Base-by-base conservation (phyloP, 352 stramenopile species). In the Phytophthora niederhauseri region DNA sequence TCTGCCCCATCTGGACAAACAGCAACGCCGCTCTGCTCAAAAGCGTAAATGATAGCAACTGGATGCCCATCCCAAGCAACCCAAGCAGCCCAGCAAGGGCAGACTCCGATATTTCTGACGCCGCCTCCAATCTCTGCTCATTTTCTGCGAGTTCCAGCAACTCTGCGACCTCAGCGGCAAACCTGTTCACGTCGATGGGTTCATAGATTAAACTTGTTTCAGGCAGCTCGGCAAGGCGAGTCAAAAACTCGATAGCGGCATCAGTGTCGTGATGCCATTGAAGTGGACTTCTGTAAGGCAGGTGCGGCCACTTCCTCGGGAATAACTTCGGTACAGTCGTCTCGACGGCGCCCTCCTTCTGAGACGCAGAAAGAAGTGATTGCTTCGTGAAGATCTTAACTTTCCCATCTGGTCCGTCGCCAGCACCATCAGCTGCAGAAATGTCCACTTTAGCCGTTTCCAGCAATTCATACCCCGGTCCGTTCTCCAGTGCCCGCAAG, bases 171-270 rank as follows among this genome's bases (percentile, higher is more conserved):
- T 58, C 88, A 30, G 28, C 75, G 70, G 68, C 50, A 72, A 94
- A 92, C 26, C 38, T 60, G 15, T 75, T 66, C 0, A 81, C 31
- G 55, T 91, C 70, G 30, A 94, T 75, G 0, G 84, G 81, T 36
- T 94, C 86, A 53, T 94, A 94, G 5, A 88, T 68, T 9, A 94
- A 58, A 59, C 80, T 91, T 20, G 69, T 67, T 17, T 85, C 80
- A 1, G 83, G 78, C 4, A 94, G 60, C 49, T 87, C 71, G 4
- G 57, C 65, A n/a, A 94, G 72, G 17, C 75, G 78, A 31, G 67
- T 58, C 15, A 85, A 66, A 55, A 91, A 94, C 11, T 75, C 70
- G 46, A 91, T 62, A 4, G 73, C 77, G 28, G 63, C 69, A 31
- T 76, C 62, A 1, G 74, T 31, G 48, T 83, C 74, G 4, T 77